A percentile compares a stretch with the other conserved stretches of the same genome.
phyloP scores from a whole-genome alignment of 2,329 filamentous ascomycete species.

The Xylariaceae sp. region DNA sequence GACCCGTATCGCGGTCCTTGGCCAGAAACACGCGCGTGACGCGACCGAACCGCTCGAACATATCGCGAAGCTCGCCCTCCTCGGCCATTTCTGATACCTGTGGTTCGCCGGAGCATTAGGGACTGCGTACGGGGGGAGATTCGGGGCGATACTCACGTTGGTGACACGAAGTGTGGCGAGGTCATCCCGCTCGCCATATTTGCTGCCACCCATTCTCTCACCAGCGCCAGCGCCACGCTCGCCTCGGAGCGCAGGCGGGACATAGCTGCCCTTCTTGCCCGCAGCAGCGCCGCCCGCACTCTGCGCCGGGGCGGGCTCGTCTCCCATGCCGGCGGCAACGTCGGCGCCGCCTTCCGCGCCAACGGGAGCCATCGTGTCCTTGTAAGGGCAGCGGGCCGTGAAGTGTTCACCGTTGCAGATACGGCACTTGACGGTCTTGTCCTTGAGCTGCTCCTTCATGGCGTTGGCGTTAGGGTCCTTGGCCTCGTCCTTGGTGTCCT shows the following conservation, averaged over 20 bases:
- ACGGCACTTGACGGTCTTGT: conserved; percentile 99
- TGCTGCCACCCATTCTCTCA: conserved; percentile 81
- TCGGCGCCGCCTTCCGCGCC: conserved; percentile 53
- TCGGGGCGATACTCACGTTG: conserved; percentile 65
- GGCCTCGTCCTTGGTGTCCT: conserved; percentile 77
- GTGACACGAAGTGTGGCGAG: conserved; percentile 94
- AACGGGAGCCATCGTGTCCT: conserved; percentile 95
- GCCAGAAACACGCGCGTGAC: conserved; percentile 97
- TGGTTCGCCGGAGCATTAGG: conserved; percentile 1
- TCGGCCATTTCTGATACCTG: conserved; percentile 96
- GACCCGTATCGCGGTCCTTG: conserved; percentile 92
- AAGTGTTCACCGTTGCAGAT: conserved; percentile 99
- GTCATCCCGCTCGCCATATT: conserved; percentile 91
- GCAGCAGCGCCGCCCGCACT: conserved; percentile 44
- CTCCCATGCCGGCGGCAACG: conserved; percentile 51
- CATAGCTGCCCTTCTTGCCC: conserved; percentile 78
- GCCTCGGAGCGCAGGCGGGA: conserved; percentile 87
- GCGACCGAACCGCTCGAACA: conserved; percentile 96
- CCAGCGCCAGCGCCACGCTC: conserved; percentile 58
- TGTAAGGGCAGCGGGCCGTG: conserved; percentile 98
- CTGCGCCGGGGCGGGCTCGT: conserved; percentile 44
- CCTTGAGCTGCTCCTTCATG: conserved; percentile 82
- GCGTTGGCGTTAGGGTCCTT: conserved; percentile 68
- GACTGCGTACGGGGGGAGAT: not conserved
- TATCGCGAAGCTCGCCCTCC: conserved; percentile 89